Percentiles rank a stretch among this genome's conserved stretches.
These are phyloP conservation scores for Sophora flavescens DNA, from an alignment of 306 rosid species.

Conservation along the genomic window DNA sequence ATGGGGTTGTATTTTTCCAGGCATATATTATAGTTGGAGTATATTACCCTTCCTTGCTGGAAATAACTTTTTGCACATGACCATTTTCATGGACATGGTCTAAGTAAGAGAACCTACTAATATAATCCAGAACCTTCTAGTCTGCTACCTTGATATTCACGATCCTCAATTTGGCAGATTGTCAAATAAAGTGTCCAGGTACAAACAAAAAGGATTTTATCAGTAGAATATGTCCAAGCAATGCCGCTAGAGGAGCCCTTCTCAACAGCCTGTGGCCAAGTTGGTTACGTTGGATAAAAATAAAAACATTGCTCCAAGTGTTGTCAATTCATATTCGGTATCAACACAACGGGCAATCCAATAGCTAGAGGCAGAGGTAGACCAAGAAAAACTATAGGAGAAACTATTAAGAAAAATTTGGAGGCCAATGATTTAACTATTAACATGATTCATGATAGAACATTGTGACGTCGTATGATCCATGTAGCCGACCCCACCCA, in stretches of 20 bases:
- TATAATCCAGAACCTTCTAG: neutral
- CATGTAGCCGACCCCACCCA: too few species aligned
- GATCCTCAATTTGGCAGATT: neutral
- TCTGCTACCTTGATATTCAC: neutral
- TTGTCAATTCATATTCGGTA: neutral
- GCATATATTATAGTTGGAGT: neutral
- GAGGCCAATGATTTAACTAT: too few species aligned
- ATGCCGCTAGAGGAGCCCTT: constrained; percentile 22
- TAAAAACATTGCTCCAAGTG: neutral
- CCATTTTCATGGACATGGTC: neutral
- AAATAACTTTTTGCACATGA: constrained; percentile 19
- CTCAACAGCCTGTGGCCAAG: constrained; percentile 20
- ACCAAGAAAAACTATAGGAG: too few species aligned
- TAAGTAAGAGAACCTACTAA: constrained; percentile 11
- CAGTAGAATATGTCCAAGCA: neutral
- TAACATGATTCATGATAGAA: too few species aligned
- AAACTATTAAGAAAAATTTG: too few species aligned
- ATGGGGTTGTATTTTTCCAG: neutral
- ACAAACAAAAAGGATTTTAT: neutral
- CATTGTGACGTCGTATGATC: too few species aligned
- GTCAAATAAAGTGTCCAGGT: neutral
- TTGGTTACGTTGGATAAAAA: neutral
- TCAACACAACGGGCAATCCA: too few species aligned
- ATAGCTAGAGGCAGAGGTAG: too few species aligned
- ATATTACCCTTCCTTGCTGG: neutral